Evolutionary conservation across 352 stramenopile species (phyloP), one percentile per base, ranked within the genome.

Genomic region (Phytopythium boreale): DNA sequence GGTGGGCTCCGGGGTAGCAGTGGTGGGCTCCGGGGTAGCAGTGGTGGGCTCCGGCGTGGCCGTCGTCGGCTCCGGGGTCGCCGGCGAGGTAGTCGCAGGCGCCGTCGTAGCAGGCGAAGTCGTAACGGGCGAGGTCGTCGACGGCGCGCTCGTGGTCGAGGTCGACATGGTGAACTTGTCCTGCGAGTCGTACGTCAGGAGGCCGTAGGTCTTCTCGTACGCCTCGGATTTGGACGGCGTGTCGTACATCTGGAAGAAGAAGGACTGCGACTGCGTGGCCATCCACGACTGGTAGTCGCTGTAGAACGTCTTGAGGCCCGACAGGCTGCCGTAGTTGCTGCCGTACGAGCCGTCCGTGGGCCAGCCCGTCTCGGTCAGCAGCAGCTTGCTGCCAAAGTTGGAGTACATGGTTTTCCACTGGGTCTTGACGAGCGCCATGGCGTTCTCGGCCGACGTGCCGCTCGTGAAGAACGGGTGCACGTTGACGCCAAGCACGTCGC

Each of bases 191-290:
- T 69, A 62, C 2, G 60, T 74, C 43, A 88, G 61, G 39, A 93
- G 63, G 15, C 80, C 84, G 65, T 77, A 93, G 51, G 62, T 70
- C 62, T 77, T 53, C 63, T 93, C 84, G 62, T 77, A 89, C 0
- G 41, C 51, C 31, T 71, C 56, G 0, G 65, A 52, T 57, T 80
- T 79, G 68, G 74, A 70, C 9, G 79, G 77, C 26, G 74, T 77
- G 71, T 93, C 80, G 59, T 87, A 93, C 63, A 90, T 82, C 70
- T 92, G 82, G 72, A 93, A 91, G 76, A 88, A 91, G 66, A 80
- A 90, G 59, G 87, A 86, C 62, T 82, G 77, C 36, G 76, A 64
- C 9, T 86, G 64, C 31, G 64, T 62, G 20, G 56, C 59, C 59
- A 77, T 77, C 82, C 82, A 91, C 29, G 69, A 59, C 74, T 93